These are phyloP conservation scores for Metarhizium rileyi DNA, from an alignment of 2,329 filamentous ascomycete species.

Conservation along the genomic window DNA sequence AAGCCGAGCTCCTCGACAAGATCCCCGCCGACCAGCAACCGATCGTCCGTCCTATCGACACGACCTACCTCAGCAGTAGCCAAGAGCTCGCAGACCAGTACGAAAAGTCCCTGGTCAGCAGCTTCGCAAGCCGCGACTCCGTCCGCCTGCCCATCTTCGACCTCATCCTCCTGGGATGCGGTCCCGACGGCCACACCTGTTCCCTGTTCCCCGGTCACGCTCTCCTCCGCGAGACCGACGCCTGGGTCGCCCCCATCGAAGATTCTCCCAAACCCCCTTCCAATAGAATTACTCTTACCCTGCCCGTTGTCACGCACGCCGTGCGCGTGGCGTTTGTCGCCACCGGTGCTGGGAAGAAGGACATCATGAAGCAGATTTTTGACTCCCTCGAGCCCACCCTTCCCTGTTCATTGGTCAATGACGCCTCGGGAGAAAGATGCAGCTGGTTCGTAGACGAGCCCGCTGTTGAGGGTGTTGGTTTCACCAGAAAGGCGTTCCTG, in stretches of 20 bases:
- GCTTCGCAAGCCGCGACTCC: constrained; percentile 85
- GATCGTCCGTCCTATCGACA: constrained; percentile 70
- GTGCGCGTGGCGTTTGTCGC: constrained; percentile 85
- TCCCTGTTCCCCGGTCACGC: constrained; percentile 87
- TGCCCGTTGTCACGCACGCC: constrained; percentile 83
- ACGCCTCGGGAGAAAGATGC: constrained; percentile 71
- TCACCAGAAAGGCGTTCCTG: constrained; percentile 62
- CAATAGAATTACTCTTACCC: constrained; percentile 79
- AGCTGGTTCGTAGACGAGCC: constrained; percentile 91
- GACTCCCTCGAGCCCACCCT: constrained; percentile 60
- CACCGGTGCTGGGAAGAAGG: constrained; percentile 82
- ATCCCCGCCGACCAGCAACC: constrained; percentile 62
- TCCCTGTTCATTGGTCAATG: constrained; percentile 83
- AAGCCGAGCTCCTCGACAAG: constrained; percentile 80
- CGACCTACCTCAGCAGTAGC: constrained; percentile 55
- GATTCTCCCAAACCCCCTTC: constrained; percentile 93
- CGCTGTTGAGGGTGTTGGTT: constrained; percentile 77
- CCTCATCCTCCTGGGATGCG: constrained; percentile 83
- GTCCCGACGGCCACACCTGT: constrained; percentile 95
- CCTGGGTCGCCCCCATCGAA: constrained; percentile 86
- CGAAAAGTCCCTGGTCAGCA: constrained; percentile 74
- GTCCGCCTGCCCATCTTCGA: constrained; percentile 95
- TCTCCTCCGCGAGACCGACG: constrained; percentile 73
- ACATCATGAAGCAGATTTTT: constrained; percentile 87
- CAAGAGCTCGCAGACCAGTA: constrained; percentile 93